Evolutionary conservation across 495 filamentous ascomycete species (phyloP), one percentile per base, ranked within the genome.

Genomic region (Aspergillus sclerotioniger): DNA sequence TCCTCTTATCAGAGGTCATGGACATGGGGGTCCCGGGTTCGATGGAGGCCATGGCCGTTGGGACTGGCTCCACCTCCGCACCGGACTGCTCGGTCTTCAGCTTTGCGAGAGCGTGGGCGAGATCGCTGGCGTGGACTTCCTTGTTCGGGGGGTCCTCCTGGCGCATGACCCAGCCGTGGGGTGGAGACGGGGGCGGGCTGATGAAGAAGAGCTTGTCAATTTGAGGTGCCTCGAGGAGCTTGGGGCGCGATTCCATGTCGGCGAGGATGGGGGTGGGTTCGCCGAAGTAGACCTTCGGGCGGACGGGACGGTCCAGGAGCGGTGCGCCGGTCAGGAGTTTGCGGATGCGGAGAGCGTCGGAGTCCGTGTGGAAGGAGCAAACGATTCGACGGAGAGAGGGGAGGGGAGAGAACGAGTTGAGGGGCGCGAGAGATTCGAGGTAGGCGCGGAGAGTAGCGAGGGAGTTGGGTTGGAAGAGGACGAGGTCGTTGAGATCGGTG

Each of bases 181-280:
- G 94, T 50, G 94, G 94, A 57, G 80, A 86, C 1, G 94, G 95
- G 9, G 94, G 94, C 33, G 94, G 94, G 56, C 85, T 90, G 76
- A 98, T 97, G 77, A 98, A 98, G 82, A 97, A 96, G 35, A 96
- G 82, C 76, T 96, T 97, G 62, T 90, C 85, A 44, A 86, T 77
- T 60, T 96, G 90, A 13, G 94, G 94, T 1, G 91, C 86, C 37
- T 87, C 80, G 6, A 98, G 82, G 58, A 93, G 88, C 56, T 80
- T 74, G 20, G 70, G 69, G 17, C 67, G 79, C 41, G 78, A 69
- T 54, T 83, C 83, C 59, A 86, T 79, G n/a, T 77, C 75, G 33
- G 78, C 71, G 6, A 84, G 68, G 25, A 87, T 75, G 21, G 86
- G 87, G 3, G 89, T 95, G 31, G 79, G 80, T 67, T 89, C 81